Base-by-base conservation (phyloP, 1,139 yeast species). In the Citeromyces hawaiiensis region DNA sequence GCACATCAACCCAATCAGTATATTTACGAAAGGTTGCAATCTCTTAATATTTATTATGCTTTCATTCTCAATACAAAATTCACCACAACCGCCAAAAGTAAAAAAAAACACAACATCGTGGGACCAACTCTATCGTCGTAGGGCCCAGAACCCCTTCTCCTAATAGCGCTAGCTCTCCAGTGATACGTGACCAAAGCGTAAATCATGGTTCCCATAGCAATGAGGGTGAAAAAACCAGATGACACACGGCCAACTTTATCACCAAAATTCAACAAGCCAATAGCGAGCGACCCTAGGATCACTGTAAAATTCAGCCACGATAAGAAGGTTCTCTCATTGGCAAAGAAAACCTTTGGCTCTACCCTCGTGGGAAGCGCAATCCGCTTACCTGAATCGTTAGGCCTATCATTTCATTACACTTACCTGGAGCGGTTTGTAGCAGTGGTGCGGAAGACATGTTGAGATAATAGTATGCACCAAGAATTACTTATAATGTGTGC, bases 241-340 rank as follows among this genome's bases (percentile, higher is more conserved):
- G 94, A 80, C 45, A 91, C 76, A 54, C 94, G 75, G 46, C 97
- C 97, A 39, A 88, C 74, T 44, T 76, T 73, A 64, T 91, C 99
- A 60, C 99, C 98, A 58, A 91, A 91, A 66, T 91, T 91, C 52
- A 91, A 73, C 53, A 91, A 69, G 42, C 98, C 99, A 44, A 91
- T 88, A 44, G 97, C 97, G 45, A 91, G 72, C 37, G 97, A 94
- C 27, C 99, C 98, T 46, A 93, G 71, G 53, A 93, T 86, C 45
- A 91, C 97, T 19, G 99, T 91, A 70, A 93, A 91, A 63, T 91
- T 93, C 54, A 91, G 74, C 99, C 99, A 91, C 38, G 97, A 88
- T 46, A 91, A 72, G 57, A 91, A 91, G 2, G 98, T 91, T 70
- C 99, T 85, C 65, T 91, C 99, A 57, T 93, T 91, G 55, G 98